Evolutionary conservation across 208 protist genomes (phyloP), one percentile per base, ranked within the genome.

Genomic region (Trichomonas tenax): DNA sequence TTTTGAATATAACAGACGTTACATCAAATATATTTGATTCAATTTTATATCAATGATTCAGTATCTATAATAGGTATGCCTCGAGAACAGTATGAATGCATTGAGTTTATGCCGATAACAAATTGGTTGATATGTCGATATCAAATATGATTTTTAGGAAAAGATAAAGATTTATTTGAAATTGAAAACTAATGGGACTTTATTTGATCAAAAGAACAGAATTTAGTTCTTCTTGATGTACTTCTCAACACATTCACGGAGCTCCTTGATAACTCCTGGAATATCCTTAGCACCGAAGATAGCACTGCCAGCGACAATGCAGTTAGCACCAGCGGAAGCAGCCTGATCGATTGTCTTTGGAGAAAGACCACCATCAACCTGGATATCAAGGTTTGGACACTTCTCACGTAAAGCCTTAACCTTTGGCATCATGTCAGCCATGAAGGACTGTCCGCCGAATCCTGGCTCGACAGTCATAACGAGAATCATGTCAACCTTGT

Each of bases 401-500:
- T 96, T 97, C 40, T 96, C 45, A 48, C 99, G 97, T 10, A 99
- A 88, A 82, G 97, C 97, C 38, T 44, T 48, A n/a, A 99, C 99
- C 97, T 99, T 99, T 96, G 97, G 97, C 97, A 99, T 98, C 97
- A 98, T 98, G 9, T 99, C 98, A 0, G 96, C 95, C 98, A 99
- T 99, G 97, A 99, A 99, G 0, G 97, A 97, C 97, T 99, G 99
- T 34, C 99, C 99, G 49, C 99, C 99, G 96, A 99, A 99, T 72
- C 99, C 99, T 31, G 99, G 99, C 97, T 99, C 98, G 34, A 99
- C 99, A 3, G 99, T 99, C 99, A 99, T 99, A 45, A 99, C 97
- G 44, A 99, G 98, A 34, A 99, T 98, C 97, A 99, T 99, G 97
- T 99, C 98, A 14, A 99, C 97, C 26, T 97, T 41, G 17, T 98